Evolutionary conservation across 495 filamentous ascomycete genomes (phyloP).

Genomic region (Terfezia boudieri): DNA sequence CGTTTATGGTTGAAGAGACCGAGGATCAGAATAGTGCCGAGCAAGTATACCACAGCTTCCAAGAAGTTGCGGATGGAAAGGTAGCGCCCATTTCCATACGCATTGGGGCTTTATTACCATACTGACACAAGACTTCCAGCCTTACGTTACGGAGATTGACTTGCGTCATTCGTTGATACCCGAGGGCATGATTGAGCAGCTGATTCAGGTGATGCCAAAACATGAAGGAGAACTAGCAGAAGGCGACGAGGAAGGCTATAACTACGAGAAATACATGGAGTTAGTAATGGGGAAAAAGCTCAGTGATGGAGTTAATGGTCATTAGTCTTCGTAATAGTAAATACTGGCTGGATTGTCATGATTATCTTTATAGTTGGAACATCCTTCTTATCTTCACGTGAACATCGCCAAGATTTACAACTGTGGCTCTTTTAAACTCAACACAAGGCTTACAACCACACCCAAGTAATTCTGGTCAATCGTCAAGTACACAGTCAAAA

Average conservation of each 20-base stretch:
- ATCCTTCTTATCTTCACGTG: too few relatives aligned
- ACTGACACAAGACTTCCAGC: conserved; percentile 21
- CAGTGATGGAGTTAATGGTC: background rate
- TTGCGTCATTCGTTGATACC: conserved; percentile 83
- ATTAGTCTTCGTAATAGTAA: background rate
- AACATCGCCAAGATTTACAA: too few relatives aligned
- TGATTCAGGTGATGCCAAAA: conserved; percentile 61
- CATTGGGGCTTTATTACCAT: background rate
- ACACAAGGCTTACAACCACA: too few relatives aligned
- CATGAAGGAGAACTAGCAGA: conserved; percentile 10
- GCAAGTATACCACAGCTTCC: conserved; percentile 92
- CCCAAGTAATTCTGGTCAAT: too few relatives aligned
- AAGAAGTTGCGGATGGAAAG: conserved; percentile 92
- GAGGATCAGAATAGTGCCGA: conserved; percentile 97
- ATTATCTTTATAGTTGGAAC: too few relatives aligned
- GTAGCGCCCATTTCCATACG: background rate
- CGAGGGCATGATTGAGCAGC: conserved; percentile 81
- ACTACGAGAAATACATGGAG: conserved; percentile 20
- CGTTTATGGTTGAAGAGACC: conserved; percentile 96
- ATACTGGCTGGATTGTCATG: too few relatives aligned
- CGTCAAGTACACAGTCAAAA: too few relatives aligned
- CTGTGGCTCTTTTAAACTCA: too few relatives aligned
- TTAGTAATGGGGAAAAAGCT: conserved; percentile 7
- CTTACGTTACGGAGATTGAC: conserved; percentile 95
- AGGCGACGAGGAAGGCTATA: conserved; percentile 10